Evolutionary conservation across 352 stramenopile genomes (phyloP), one percentile per base, ranked within the genome.

Genomic region (Globisporangium spiculum): DNA sequence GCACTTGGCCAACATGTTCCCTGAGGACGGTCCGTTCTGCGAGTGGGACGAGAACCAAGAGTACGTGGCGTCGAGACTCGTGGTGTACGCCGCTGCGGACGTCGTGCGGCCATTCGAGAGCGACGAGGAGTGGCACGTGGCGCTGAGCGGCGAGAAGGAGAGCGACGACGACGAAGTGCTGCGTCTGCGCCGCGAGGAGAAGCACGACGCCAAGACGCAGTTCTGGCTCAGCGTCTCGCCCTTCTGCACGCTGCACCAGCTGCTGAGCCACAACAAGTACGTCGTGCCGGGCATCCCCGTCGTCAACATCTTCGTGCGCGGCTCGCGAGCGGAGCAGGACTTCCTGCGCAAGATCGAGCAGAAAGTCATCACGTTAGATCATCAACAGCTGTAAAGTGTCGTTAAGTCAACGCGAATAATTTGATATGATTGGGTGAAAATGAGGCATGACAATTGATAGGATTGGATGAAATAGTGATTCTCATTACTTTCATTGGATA

Each of bases 1-100:
- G 68, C 89, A 96, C 73, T 67, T 96, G 63, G 89, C 87, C 67
- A 95, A 95, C 73, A 95, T 95, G 87, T 96, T 96, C 73, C 89
- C 89, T 0, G 89, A 96, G 61, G 86, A 94, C 53, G 89, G 89
- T 0, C 86, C 89, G 57, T 93, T 86, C 68, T 89, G 84, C 52
- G 76, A 94, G 24, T 96, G 89, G 89, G 89, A 96, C 73, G 71
- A 63, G 14, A 74, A 83, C 3, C 66, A 88, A 14, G 75, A 89
- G 69, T 96, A 93, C 67, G 78, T 89, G 57, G 89, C 87, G 22
- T 94, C 86, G 32, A 80, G 86, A 24, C 72, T 96, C 34, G 83
- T 89, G 22, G 72, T 94, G 27, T 95, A 92, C 60, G 86, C 83
- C 12, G 83, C 82, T 1, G 84, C 83, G 6, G 77, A 96, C 48